Base-by-base conservation (phyloP, 2,329 filamentous ascomycete genomes). In the Xylaria sp. region DNA sequence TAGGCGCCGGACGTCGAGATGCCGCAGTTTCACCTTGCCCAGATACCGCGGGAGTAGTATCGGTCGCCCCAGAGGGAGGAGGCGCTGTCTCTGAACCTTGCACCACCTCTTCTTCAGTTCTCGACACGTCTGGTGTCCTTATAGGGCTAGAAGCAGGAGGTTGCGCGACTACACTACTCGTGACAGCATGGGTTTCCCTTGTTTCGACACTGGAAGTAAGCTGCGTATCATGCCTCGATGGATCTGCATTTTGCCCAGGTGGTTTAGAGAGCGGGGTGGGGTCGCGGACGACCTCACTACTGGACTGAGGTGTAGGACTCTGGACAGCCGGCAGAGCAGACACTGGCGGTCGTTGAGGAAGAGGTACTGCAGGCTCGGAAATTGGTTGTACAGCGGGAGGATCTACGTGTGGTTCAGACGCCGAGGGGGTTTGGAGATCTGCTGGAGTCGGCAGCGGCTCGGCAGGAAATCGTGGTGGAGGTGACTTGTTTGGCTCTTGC, bases 11-110 rank as follows among this genome's bases (percentile, higher is more conserved):
- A 20, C 57, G n/a, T n/a, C 68, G 57, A 65, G 63, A 15, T 32
- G 34, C 18, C 7, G 39, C 15, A 4, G 73, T n/a, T 54, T 72
- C 70, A 48, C 68, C 66, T 51, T 55, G 41, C 0, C 69, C 56
- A 20, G 71, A 57, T 52, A 63, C 65, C 15, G 72, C 72, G 3
- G 63, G 55, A 64, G 68, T 71, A 6, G 72, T 68, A 20, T 71
- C 69, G 48, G 74, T 51, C 34, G 70, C 65, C 5, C 63, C 63
- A 15, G 72, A 72, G 25, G 75, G 70, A 39, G 75, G 70, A 67
- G 74, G 67, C n/a, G 69, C 73, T 20, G 73, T 70, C n/a, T 66
- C 61, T 50, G 72, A 69, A 23, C 32, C 71, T 32, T 32, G 13
- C 41, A 56, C 48, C 63, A 52, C 65, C 20, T 57, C 65, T n/a